These are phyloP conservation scores for Avena insularis DNA, from an alignment of 176 grass and related monocot genomes.

Conservation along the genomic window DNA sequence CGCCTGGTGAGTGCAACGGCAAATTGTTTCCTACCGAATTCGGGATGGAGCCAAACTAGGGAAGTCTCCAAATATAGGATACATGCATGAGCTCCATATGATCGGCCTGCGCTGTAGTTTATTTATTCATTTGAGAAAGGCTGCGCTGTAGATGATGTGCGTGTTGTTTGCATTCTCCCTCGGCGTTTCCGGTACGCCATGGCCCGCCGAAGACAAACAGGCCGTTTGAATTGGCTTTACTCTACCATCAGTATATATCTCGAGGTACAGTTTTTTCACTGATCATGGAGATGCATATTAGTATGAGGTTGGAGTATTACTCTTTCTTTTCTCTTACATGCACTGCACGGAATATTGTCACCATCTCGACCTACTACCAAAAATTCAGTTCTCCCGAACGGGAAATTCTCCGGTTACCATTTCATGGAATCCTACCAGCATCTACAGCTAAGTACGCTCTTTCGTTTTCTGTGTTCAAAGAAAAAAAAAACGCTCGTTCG, in stretches of 20 bases:
- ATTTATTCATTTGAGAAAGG: background rate
- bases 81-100: background rate
- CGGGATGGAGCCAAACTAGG: background rate
- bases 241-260: background rate
- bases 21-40: conserved; percentile 2
- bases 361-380: too few species aligned
- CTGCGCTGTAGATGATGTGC: background rate
- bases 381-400: too few species aligned
- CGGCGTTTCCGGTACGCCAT: background rate
- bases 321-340: too few species aligned
- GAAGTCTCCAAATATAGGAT: background rate
- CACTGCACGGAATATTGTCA: too few species aligned
- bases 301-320: too few species aligned
- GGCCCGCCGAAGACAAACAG: background rate
- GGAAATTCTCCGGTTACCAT: too few species aligned
- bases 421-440: too few species aligned
- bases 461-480: too few species aligned
- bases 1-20: conserved; percentile 32
- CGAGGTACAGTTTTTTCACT: background rate
- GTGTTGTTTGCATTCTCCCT: background rate
- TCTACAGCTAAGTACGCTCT: too few species aligned
- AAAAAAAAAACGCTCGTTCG: too few species aligned
- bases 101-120: background rate
- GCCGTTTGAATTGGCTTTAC: background rate
- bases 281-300: too few species aligned